A percentile compares a stretch with the other conserved stretches of the same genome.
Conservation (phyloP, 768 basidiomycete species). For the Lactifluus piperatus region DNA sequence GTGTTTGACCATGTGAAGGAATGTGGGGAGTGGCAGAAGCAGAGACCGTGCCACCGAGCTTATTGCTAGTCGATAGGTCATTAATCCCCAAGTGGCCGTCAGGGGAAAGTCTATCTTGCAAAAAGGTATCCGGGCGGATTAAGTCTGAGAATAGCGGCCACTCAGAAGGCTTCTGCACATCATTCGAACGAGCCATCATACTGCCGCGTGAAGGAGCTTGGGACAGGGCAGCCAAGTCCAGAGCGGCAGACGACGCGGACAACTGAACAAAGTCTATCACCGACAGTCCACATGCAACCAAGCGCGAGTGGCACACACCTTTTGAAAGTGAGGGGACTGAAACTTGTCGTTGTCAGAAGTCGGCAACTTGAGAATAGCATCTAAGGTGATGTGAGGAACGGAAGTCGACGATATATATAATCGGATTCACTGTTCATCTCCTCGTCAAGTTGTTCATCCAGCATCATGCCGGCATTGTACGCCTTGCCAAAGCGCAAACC, state of each 20-base stretch:
- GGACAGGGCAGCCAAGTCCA: slow-evolving; percentile 86
- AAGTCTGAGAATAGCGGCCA: slow-evolving; percentile 85
- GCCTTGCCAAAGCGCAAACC: slow-evolving; percentile 49
- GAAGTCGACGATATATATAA: neutral
- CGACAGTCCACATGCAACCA: neutral
- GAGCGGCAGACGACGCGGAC: slow-evolving; percentile 81
- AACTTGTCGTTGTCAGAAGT: slow-evolving; percentile 89
- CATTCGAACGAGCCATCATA: slow-evolving; percentile 44
- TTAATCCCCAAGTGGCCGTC: slow-evolving; percentile 60
- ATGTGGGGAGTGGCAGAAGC: slow-evolving; percentile 57
- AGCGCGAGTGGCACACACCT: slow-evolving; percentile 38
- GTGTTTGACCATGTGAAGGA: slow-evolving; percentile 50
- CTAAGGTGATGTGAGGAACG: slow-evolving; percentile 31
- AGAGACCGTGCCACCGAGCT: slow-evolving; percentile 40
- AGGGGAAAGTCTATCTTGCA: slow-evolving; percentile 57
- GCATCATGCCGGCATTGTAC: slow-evolving; percentile 81
- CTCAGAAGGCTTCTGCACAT: slow-evolving; percentile 70
- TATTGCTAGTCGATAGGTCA: slow-evolving; percentile 36
- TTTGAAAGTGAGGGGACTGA: slow-evolving; percentile 49
- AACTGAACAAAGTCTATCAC: slow-evolving; percentile 35
- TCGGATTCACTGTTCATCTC: slow-evolving; percentile 80
- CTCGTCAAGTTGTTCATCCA: slow-evolving; percentile 88
- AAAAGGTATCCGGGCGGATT: slow-evolving; percentile 50
- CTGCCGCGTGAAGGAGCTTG: slow-evolving; percentile 67
- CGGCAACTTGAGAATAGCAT: slow-evolving; percentile 81